A percentile compares a stretch with the other conserved stretches of the same genome.
phyloP scores from a whole-genome alignment of 352 stramenopile genomes.

The Phytophthora sp. region DNA sequence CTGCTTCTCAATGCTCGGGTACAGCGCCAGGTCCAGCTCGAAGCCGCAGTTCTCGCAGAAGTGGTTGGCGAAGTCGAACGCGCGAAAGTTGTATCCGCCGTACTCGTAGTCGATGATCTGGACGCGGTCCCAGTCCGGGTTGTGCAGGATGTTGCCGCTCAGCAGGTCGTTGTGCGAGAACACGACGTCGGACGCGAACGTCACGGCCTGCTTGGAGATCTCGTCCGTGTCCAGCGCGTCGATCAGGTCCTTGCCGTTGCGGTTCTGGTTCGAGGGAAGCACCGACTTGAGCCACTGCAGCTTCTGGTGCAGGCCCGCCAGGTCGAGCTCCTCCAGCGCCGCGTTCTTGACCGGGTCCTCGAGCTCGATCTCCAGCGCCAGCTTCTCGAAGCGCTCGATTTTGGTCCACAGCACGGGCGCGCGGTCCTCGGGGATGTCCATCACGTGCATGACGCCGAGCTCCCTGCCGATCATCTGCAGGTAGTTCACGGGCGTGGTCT shows the following conservation, averaged over 20 bases:
- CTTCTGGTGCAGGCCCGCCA: constrained; percentile 63
- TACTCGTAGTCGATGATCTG: constrained; percentile 97
- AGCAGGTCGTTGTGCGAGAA: constrained; percentile 96
- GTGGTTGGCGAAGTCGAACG: constrained; percentile 95
- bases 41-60: constrained; percentile 96
- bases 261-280: constrained; percentile 75
- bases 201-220: constrained; percentile 76
- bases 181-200: constrained; percentile 83
- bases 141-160: constrained; percentile 87
- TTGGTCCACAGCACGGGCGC: constrained; percentile 82
- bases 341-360: constrained; percentile 63
- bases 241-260: constrained; percentile 63
- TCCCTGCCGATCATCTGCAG: constrained; percentile 87
- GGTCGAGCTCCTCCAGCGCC: constrained; percentile 65
- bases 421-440: constrained; percentile 74
- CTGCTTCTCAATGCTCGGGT: constrained; percentile 83
- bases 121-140: constrained; percentile 78
- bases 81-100: constrained; percentile 92
- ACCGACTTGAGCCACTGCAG: constrained; percentile 86
- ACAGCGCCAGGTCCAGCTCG: constrained; percentile 88
- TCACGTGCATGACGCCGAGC: constrained; percentile 88
- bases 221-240: constrained; percentile 60
- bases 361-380: constrained; percentile 69
- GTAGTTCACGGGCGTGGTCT: constrained; percentile 79
- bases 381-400: constrained; percentile 79